Evolutionary conservation across 1,284 basidiomycete genomes (phyloP).

Genomic region (Polyporus tsugae): DNA sequence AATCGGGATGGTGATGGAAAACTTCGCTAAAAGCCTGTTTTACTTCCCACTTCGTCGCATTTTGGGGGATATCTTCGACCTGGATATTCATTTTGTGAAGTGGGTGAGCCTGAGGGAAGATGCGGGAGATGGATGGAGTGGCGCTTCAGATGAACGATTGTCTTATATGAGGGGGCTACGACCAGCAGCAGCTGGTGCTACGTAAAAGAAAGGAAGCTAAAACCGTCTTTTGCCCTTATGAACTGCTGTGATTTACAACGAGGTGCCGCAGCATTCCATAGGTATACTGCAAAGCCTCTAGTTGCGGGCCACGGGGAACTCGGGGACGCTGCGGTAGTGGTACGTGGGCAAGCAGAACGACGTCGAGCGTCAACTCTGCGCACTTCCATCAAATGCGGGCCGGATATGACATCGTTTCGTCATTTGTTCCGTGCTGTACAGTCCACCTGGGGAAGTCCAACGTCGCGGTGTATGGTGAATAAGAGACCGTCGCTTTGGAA

Average conservation of each 20-base stretch:
- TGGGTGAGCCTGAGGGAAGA: too few species aligned
- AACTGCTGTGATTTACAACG: not conserved
- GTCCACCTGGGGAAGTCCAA: not conserved
- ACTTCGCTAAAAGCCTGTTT: constrained; percentile 59
- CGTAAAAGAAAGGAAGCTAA: not conserved
- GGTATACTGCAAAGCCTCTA: not conserved
- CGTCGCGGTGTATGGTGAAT: not conserved
- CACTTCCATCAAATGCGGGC: not conserved
- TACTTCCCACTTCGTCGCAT: constrained; percentile 61
- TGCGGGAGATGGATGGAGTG: not conserved
- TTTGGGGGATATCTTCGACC: constrained; percentile 54
- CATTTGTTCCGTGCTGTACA: not conserved
- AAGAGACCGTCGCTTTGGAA: not conserved
- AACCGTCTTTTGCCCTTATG: not conserved
- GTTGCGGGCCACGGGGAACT: not conserved
- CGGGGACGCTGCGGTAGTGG: not conserved
- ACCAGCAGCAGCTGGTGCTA: too few species aligned
- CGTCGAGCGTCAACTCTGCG: not conserved
- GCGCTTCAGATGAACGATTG: not conserved
- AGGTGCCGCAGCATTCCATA: not conserved
- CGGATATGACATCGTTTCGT: not conserved
- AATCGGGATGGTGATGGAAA: constrained; percentile 59
- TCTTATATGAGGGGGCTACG: not conserved
- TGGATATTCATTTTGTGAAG: constrained; percentile 11
- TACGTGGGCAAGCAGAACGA: not conserved